A percentile compares a stretch with the other conserved stretches of the same genome.
Evolutionary conservation across 2,329 filamentous ascomycete species (phyloP).

Genomic region (Pyrenophora tritici-repentis): DNA sequence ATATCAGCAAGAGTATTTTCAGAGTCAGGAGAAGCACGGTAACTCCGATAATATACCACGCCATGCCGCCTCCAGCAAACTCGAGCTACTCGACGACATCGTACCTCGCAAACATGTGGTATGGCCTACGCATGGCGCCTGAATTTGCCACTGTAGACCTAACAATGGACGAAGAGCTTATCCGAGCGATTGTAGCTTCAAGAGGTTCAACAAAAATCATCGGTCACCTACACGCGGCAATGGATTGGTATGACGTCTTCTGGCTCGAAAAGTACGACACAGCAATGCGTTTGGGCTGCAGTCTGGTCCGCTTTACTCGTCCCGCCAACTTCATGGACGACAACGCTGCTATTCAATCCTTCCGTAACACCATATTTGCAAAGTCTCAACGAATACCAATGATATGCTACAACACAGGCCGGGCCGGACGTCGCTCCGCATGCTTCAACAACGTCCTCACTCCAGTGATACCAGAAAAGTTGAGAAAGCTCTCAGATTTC

Average conservation of each 20-base stretch:
- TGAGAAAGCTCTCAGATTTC: constrained; percentile 44
- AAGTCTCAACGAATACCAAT: constrained; percentile 57
- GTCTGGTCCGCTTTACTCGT: constrained; percentile 65
- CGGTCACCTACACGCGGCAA: constrained; percentile 57
- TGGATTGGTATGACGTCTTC: constrained; percentile 61
- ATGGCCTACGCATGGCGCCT: constrained; percentile 67
- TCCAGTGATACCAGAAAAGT: constrained; percentile 60
- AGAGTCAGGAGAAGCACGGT: constrained; percentile 66
- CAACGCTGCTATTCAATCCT: constrained; percentile 64
- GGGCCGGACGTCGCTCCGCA: constrained; percentile 65
- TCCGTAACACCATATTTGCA: constrained; percentile 57
- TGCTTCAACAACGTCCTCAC: constrained; percentile 70
- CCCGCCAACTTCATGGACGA: constrained; percentile 63
- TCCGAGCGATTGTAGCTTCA: constrained; percentile 56
- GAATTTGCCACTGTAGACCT: constrained; percentile 66
- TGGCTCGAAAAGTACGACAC: constrained; percentile 64
- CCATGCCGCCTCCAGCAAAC: constrained; percentile 32
- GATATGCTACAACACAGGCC: constrained; percentile 68
- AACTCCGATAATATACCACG: constrained; percentile 51
- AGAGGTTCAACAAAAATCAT: constrained; percentile 66
- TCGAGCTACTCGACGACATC: constrained; percentile 30
- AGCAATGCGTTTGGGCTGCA: constrained; percentile 63
- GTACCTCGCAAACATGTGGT: constrained; percentile 63
- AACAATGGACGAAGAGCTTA: constrained; percentile 58
- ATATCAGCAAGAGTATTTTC: constrained; percentile 64